Base-by-base conservation (phyloP, 768 basidiomycete genomes). In the Artomyces pyxidatus region DNA sequence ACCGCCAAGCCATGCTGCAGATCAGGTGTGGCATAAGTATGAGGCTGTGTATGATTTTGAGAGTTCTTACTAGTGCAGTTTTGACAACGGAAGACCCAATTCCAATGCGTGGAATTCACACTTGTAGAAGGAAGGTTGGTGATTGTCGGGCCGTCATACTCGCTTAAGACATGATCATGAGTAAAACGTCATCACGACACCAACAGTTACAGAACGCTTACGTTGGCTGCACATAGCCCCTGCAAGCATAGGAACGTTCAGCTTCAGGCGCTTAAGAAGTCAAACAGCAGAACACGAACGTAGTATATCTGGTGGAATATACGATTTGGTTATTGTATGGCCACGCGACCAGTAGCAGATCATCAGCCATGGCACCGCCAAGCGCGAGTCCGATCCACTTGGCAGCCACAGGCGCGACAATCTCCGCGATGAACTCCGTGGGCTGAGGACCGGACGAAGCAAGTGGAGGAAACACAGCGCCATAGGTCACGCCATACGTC, bases 11-110 rank as follows among this genome's bases (percentile, higher is more conserved):
- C 72, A 65, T 59, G 70, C 77, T 63, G 66, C 11, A 57, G 66
- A 17, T 38, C 9, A 25, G 40, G 32, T 47, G 21, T 25, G 28
- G 12, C 30, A 39, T 16, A 45, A 30, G 10, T 17, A 10, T 5
- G 9, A 10, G 30, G 23, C 11, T 37, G 4, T 22, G n/a, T 21
- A 8, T 1, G 25, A 12, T 4, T 12, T 6, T 1, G 1, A 19
- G 32, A n/a, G 26, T 22, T 69, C 72, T 51, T 60, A 80, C 78
- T 65, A 39, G 79, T 75, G 67, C 81, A 83, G 62, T 80, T 76
- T 57, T 81, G 76, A 71, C 81, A 83, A 14, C 78, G 71, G 66
- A 73, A 83, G 3, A 81, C 78, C 74, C 77, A 81, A 52, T 79
- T 80, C 79, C 80, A 82, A 54, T 80, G 77, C 2, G 80, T 81